phyloP scores from a whole-genome alignment of 2,329 filamentous ascomycete species.

The Cytospora paraplurivora region DNA sequence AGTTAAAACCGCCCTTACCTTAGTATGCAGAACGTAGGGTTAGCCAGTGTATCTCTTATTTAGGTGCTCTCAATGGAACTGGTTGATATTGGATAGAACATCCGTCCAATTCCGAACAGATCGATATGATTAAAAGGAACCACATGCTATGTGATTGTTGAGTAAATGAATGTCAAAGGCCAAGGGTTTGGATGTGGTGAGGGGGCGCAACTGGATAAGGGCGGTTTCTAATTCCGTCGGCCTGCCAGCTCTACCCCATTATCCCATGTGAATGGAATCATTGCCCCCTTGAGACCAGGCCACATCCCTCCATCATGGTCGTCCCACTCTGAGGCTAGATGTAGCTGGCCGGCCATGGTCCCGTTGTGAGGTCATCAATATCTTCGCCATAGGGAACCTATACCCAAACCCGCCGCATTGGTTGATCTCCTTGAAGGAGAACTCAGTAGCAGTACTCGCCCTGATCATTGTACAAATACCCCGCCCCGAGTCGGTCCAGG shows the following conservation, averaged over 20 bases:
- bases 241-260: neutral
- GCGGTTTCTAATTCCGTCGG: too few relatives aligned
- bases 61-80: too few relatives aligned
- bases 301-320: slow-evolving; percentile 12
- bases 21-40: too few relatives aligned
- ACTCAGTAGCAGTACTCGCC: neutral
- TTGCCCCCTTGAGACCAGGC: slow-evolving; percentile 16
- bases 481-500: neutral
- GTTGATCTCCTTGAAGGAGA: neutral
- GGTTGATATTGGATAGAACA: too few relatives aligned
- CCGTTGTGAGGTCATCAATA: slow-evolving; percentile 16
- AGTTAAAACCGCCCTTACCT: too few relatives aligned
- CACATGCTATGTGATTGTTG: too few relatives aligned
- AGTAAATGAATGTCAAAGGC: too few relatives aligned
- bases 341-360: slow-evolving; percentile 3
- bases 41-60: too few relatives aligned
- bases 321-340: slow-evolving; percentile 13
- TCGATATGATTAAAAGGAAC: too few relatives aligned
- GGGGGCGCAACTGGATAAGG: too few relatives aligned
- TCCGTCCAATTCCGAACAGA: too few relatives aligned
- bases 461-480: slow-evolving; percentile 13
- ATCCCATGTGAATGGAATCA: neutral
- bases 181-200: too few relatives aligned
- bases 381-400: slow-evolving; percentile 9
- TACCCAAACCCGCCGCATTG: slow-evolving; percentile 7